Evolutionary conservation across 2,329 filamentous ascomycete genomes (phyloP), one percentile per base, ranked within the genome.

Genomic region (Penicillium sp.): DNA sequence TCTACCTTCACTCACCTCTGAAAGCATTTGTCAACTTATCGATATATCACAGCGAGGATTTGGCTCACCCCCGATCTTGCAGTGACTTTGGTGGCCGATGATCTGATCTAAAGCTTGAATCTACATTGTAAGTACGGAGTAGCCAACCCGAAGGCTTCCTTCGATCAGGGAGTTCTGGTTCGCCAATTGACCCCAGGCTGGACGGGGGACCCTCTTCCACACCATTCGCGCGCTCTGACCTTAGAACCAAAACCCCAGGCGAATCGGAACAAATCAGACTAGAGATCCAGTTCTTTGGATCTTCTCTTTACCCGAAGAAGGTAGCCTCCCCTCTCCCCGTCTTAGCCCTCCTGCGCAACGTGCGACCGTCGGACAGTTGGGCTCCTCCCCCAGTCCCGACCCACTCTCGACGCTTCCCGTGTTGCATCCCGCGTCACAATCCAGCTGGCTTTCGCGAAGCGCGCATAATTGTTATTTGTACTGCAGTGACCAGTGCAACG

Each of bases 151-250:
- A 50, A 54, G 57, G 50, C 31, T 54, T 59, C 56, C 39, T 59
- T 58, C 44, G 67, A 58, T 61, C 58, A 66, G 61, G 61, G 56
- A 66, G 63, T 61, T 72, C 66, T 74, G 72, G 72, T 75, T 75
- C 72, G 72, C 68, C 72, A 73, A 75, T 75, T 74, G 68, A 63
- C 59, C 63, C 64, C 62, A 67, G 60, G 66, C 62, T 62, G 62
- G 57, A 58, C 53, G 54, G 61, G 62, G 62, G 64, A 61, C 62
- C 60, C 61, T 67, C 65, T 61, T 68, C 66, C 60, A 51, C 54
- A 42, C 54, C 42, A 51, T 44, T 56, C 49, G 48, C 46, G 57
- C 60, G 62, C 57, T 61, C 55, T 60, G 57, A 65, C 60, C 54
- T 51, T 49, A 31, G 31, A 47, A 42, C 44, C 33, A 45, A 27